Conservation (phyloP, 352 stramenopile species). For the Phytophthora palmivora region DNA sequence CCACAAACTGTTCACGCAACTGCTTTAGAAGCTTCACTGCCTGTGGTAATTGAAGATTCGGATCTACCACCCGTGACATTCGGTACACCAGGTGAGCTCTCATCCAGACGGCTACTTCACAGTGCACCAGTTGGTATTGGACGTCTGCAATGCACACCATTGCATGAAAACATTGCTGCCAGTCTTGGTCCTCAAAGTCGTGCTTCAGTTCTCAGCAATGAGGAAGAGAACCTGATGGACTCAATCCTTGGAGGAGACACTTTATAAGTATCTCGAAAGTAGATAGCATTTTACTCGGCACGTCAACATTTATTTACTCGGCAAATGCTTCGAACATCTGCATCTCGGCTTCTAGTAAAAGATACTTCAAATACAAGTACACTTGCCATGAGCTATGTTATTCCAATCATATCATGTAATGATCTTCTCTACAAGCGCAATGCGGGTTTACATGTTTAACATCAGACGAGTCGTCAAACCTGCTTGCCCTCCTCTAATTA, state of each 20-base stretch:
- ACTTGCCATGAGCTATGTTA: too few species aligned
- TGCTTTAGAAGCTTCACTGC: conserved; percentile 19
- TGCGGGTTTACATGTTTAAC: too few species aligned
- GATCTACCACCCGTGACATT: conserved; percentile 58
- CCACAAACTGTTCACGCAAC: conserved; percentile 71
- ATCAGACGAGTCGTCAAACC: too few species aligned
- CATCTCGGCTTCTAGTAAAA: too few species aligned
- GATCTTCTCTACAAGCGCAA: too few species aligned
- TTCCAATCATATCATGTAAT: too few species aligned
- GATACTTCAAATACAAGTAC: too few species aligned
- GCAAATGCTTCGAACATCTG: too few species aligned
- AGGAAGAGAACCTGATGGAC: conserved; percentile 88
- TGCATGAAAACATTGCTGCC: conserved; percentile 17
- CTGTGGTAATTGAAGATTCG: conserved; percentile 20
- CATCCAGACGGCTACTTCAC: conserved; percentile 61
- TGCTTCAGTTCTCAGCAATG: conserved; percentile 65
- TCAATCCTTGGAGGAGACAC: conserved; percentile 64
- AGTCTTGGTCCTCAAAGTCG: conserved; percentile 20
- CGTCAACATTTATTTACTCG: too few species aligned
- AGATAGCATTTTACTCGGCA: too few species aligned
- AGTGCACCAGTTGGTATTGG: conserved; percentile 76
- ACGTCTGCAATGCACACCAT: conserved; percentile 66
- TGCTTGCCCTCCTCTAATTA: too few species aligned
- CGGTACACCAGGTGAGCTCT: conserved; percentile 30
- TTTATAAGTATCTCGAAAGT: too few species aligned